Evolutionary conservation across 1,139 yeast genomes (phyloP), one percentile per base, ranked within the genome.

Genomic region (Insectozyma bohioensis): DNA sequence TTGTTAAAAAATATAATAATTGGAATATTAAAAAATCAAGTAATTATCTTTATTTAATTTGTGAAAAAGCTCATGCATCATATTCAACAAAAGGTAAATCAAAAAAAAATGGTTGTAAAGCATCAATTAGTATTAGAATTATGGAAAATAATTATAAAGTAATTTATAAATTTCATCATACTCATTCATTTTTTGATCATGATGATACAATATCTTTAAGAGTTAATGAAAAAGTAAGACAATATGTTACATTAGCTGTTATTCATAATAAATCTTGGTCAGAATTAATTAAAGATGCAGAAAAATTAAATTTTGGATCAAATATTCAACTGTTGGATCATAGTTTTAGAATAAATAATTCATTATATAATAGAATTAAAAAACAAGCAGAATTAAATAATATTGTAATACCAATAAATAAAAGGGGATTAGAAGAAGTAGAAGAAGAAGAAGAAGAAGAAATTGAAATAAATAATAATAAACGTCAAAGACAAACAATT

Each of bases 31-130:
- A 5, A 9, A 24, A 6, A 5, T 24, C 5, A 9, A 12, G 18
- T 15, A 12, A 12, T 10, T 13, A 17, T 13, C 17, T 12, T 14
- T 3, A 12, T 6, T 24, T 4, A 7, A 14, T 13, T 13, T 24
- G 26, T 15, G 26, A 24, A 8, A 24, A n/a, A 14, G 26, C 26
- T 24, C 26, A 13, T 24, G 26, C 17, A 4, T 13, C 8, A 9
- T 24, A 14, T 11, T 13, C 13, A 12, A 10, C 14, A 4, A 24
- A 15, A 15, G 11, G 7, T 4, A 24, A 14, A 10, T 6, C 17
- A 7, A 24, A 24, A 12, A 24, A 24, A 6, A 13, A 14, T 12
- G n/a, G n/a, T n/a, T 24, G 17, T 9, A 12, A 12, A 12, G 24
- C 24, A 9, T 7, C 6, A 5, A 7, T 20, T 7, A 20, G 5